Percentiles rank a stretch among this genome's conserved stretches.
Conservation (phyloP, 2,329 filamentous ascomycete species). For the Sphaerulina vaccinii region DNA sequence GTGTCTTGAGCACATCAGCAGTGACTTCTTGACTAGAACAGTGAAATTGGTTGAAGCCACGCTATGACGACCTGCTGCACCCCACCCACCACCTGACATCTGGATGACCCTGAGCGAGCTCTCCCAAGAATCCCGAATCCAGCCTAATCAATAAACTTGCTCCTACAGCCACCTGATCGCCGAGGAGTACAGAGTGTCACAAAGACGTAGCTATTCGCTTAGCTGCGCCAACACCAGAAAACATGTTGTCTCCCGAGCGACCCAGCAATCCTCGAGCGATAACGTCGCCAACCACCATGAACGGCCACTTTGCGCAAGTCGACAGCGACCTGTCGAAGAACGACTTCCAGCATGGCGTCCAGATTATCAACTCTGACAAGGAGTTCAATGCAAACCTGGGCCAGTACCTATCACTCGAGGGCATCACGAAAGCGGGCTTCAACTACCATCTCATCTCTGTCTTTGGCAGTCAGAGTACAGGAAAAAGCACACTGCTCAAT, state of each 20-base stretch:
- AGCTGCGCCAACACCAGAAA: slow-evolving; percentile 12
- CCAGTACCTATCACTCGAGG: slow-evolving; percentile 75
- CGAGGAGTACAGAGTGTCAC: slow-evolving; percentile 2
- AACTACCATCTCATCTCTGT: slow-evolving; percentile 99
- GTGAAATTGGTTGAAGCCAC: too few species aligned
- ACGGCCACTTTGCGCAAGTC: slow-evolving; percentile 75
- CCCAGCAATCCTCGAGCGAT: slow-evolving; percentile 29
- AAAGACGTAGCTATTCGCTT: slow-evolving; percentile 21
- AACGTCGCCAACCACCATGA: slow-evolving; percentile 46
- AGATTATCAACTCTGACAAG: slow-evolving; percentile 95
- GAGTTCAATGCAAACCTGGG: slow-evolving; percentile 87
- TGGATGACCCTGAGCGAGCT: too few species aligned
- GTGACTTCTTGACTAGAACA: too few species aligned
- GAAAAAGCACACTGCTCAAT: slow-evolving; percentile 96
- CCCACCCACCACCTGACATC: too few species aligned
- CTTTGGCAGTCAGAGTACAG: slow-evolving; percentile 97
- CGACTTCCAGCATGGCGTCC: slow-evolving; percentile 87
- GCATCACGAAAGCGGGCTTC: slow-evolving; percentile 86
- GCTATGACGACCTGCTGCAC: too few species aligned
- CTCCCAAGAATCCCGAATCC: not conserved
- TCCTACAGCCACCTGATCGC: slow-evolving; percentile 7
- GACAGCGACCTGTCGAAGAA: slow-evolving; percentile 63
- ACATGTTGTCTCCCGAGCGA: slow-evolving; percentile 10
- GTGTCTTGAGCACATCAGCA: too few species aligned
- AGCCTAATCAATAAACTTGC: slow-evolving; percentile 3